Base-by-base conservation (phyloP, 2,329 filamentous ascomycete genomes). In the Sporothrix variecibatus region DNA sequence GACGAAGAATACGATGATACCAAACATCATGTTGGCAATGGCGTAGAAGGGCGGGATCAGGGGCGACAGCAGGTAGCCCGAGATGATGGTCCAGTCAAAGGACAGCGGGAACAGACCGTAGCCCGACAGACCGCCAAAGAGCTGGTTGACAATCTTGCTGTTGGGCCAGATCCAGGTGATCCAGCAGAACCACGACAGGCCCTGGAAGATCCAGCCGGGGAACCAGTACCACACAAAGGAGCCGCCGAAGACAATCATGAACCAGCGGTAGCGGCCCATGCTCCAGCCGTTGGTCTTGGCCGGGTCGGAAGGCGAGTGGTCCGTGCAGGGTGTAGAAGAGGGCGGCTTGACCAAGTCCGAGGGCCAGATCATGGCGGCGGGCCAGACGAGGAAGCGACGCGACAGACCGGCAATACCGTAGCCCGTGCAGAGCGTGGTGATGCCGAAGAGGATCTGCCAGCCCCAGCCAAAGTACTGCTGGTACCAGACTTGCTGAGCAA, bases 261-360 rank as follows among this genome's bases (percentile, higher is more conserved):
- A 92, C 80, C 88, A 88, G 76, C 85, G 86, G 80, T 91, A 92
- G 71, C 90, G 87, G n/a, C 88, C 86, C 68, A 92, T 86, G 46
- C 79, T 85, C 91, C 91, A 93, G 60, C 91, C 90, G 77, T 87
- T 87, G 38, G 84, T 83, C 75, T 83, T 82, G 1, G 81, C 77
- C 1, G 89, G 87, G 75, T 90, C 85, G 0, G 87, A 84, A 34
- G 82, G 80, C 15, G 84, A 84, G 77, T 87, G 87, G 77, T 92
- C 90, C 90, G 79, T 93, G 90, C 56, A 93, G 84, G 2, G 90
- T 87, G 78, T 90, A 87, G 80, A 92, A 90, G 46, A 92, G 84
- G 1, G 89, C 85, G 56, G 87, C 85, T 90, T 92, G 78, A 91
- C 87, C 46, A 90, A 82, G 38, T 87, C 86, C 28, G 86, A 84